Evolutionary conservation across 208 protist genomes (phyloP).

Genomic region (Plasmodiophora brassicae): DNA sequence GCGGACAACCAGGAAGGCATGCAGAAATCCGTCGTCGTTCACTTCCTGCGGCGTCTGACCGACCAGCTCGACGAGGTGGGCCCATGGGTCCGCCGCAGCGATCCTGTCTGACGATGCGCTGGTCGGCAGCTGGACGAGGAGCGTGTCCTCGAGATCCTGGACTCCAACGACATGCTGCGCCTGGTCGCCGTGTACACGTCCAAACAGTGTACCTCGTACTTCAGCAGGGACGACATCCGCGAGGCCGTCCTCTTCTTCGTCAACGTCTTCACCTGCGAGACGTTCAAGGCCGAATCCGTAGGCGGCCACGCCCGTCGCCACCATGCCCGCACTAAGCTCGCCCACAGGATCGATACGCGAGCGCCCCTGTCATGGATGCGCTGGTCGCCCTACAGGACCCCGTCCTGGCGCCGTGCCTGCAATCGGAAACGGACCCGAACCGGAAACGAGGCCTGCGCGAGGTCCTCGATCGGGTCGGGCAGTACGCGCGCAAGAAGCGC

Average conservation of each 20-base stretch:
- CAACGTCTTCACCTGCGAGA: constrained; percentile 1
- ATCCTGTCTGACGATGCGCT: not conserved
- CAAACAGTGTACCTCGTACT: not conserved
- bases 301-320: too few species aligned
- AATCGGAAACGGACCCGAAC: too few species aligned
- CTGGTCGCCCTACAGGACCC: too few species aligned
- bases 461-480: too few species aligned
- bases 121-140: not conserved
- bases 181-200: not conserved
- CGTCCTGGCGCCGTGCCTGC: too few species aligned
- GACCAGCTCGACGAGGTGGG: not conserved
- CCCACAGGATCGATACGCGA: too few species aligned
- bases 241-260: not conserved
- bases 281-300: not conserved
- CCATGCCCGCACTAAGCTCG: too few species aligned
- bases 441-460: too few species aligned
- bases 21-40: not conserved
- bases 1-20: not conserved
- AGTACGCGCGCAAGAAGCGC: too few species aligned
- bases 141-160: not conserved
- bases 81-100: not conserved
- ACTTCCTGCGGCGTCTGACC: not conserved
- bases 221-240: not conserved
- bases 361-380: too few species aligned
- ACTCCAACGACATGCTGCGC: not conserved